These are phyloP conservation scores for Boletus bicolor DNA, from an alignment of 768 basidiomycete species.

Conservation along the genomic window DNA sequence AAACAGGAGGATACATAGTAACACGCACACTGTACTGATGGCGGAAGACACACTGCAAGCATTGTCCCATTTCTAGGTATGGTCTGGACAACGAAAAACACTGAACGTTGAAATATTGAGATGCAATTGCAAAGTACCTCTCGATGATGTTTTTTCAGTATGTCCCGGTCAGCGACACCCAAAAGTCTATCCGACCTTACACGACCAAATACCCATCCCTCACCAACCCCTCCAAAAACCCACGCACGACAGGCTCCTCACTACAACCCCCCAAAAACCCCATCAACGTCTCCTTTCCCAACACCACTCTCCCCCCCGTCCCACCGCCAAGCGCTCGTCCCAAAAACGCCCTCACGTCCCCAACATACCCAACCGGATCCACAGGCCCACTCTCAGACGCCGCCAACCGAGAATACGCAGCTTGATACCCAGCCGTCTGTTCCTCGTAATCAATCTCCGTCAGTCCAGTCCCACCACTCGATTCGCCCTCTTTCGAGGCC, in stretches of 20 bases:
- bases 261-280: conserved; percentile 19
- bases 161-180: too few relatives aligned
- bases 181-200: neutral
- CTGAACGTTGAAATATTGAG: too few relatives aligned
- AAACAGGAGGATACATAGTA: neutral
- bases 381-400: conserved; percentile 60
- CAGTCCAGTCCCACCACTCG: conserved; percentile 31
- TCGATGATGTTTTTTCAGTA: too few relatives aligned
- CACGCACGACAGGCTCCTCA: conserved; percentile 19
- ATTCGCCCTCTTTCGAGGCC: conserved; percentile 20
- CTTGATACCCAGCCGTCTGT: conserved; percentile 87
- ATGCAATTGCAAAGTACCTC: too few relatives aligned
- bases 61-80: too few relatives aligned
- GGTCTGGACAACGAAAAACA: too few relatives aligned
- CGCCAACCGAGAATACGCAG: conserved; percentile 87
- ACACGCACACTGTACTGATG: too few relatives aligned
- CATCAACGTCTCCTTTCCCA: conserved; percentile 16
- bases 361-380: conserved; percentile 63
- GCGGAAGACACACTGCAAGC: too few relatives aligned
- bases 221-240: conserved; percentile 33
- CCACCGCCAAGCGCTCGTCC: conserved; percentile 37
- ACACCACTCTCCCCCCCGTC: conserved; percentile 1
- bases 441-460: conserved; percentile 90
- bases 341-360: conserved; percentile 53
- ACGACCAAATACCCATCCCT: conserved; percentile 30